These are phyloP conservation scores for Hevea brasiliensis DNA, from an alignment of 345 rosid genomes.

Conservation along the genomic window DNA sequence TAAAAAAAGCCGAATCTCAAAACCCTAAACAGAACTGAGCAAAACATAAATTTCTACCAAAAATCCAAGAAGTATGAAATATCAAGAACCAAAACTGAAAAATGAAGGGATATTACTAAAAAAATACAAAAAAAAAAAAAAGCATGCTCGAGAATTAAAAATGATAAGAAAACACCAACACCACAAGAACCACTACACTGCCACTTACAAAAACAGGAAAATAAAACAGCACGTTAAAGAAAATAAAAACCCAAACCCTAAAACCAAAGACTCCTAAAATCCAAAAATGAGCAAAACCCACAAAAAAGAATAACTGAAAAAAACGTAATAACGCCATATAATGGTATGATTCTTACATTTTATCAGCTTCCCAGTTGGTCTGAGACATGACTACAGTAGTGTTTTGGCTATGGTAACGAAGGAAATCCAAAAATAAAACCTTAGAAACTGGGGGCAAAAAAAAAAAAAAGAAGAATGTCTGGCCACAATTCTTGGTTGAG, in stretches of 20 bases:
- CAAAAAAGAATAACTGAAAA: background rate
- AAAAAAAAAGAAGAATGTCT: too few species aligned
- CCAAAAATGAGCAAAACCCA: background rate
- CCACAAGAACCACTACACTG: background rate
- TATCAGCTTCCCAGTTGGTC: slow-evolving; percentile 99
- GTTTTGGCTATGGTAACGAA: too few species aligned
- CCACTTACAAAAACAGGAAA: background rate
- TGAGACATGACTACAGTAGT: slow-evolving; percentile 33
- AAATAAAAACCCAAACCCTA: background rate
- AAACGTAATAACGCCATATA: background rate
- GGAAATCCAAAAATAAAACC: too few species aligned
- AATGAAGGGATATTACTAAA: background rate
- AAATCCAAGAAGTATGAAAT: background rate
- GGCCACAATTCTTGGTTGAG: too few species aligned
- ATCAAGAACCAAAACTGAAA: background rate
- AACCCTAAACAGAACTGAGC: background rate
- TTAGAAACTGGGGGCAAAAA: too few species aligned
- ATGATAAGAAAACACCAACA: background rate
- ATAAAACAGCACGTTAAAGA: background rate
- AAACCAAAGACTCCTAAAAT: background rate
- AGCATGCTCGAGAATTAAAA: background rate
- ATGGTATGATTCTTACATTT: slow-evolving; percentile 59
- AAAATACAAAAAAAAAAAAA: background rate
- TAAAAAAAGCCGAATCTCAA: background rate
- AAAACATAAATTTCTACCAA: background rate